phyloP scores from a whole-genome alignment of 2,329 filamentous ascomycete genomes.

The Neospermospora avenae region DNA sequence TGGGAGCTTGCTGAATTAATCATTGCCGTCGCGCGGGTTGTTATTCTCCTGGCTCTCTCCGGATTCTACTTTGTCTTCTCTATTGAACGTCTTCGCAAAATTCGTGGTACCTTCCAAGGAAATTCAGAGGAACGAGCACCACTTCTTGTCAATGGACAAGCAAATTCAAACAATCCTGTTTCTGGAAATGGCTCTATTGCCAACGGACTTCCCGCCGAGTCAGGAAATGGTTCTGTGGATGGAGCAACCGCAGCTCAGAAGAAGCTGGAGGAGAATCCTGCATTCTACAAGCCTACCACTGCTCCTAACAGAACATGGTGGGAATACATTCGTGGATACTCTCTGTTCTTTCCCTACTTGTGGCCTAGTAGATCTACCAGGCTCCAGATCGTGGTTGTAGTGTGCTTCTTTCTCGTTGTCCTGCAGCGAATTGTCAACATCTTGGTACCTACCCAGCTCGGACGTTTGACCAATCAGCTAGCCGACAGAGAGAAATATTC shows the following conservation, averaged over 20 bases:
- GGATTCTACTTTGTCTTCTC: conserved; percentile 58
- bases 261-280: conserved; percentile 58
- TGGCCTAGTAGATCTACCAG: conserved; percentile 82
- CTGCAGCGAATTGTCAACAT: conserved; percentile 83
- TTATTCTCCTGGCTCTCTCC: conserved; percentile 53
- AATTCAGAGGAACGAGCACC: conserved; percentile 56
- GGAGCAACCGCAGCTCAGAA: conserved; percentile 37
- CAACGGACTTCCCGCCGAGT: conserved; percentile 3
- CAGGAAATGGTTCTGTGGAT: conserved; percentile 28
- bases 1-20: conserved; percentile 66
- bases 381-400: conserved; percentile 73
- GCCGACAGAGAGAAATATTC: conserved; percentile 49
- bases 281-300: conserved; percentile 86
- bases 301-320: conserved; percentile 89
- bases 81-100: conserved; percentile 30
- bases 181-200: conserved; percentile 40
- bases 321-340: conserved; percentile 91
- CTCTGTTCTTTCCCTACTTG: conserved; percentile 91
- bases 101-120: conserved; percentile 12
- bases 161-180: conserved; percentile 33
- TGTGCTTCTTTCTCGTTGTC: conserved; percentile 79
- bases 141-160: conserved; percentile 48
- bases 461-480: conserved; percentile 73
- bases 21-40: conserved; percentile 65
- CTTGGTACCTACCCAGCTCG: conserved; percentile 78